These are phyloP conservation scores for Crithidia expoeki DNA, from an alignment of 208 protist genomes.

Conservation along the genomic window DNA sequence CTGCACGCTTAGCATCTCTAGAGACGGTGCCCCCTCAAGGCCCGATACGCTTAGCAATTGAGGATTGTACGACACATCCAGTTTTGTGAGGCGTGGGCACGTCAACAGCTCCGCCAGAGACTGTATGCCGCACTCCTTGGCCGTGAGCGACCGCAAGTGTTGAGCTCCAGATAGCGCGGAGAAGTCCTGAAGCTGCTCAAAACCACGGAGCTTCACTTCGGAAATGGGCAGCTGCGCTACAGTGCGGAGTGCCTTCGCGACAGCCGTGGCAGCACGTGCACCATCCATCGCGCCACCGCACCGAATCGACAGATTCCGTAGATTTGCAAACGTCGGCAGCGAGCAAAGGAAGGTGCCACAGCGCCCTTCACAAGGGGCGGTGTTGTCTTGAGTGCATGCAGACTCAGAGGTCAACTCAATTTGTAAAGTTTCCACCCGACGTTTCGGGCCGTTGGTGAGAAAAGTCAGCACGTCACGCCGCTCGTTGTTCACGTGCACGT, in stretches of 20 bases:
- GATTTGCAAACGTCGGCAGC: neutral
- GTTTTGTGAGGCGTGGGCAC: neutral
- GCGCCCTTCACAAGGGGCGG: neutral
- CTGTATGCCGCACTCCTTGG: neutral
- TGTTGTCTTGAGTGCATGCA: no score
- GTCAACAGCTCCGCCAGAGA: neutral
- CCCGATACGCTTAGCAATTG: neutral
- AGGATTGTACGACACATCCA: constrained; percentile 1
- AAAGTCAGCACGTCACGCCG: neutral
- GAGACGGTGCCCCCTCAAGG: neutral
- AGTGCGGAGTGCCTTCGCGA: neutral
- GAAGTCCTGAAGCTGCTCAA: neutral
- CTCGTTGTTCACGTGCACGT: neutral
- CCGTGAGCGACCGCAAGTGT: neutral
- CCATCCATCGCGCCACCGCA: neutral
- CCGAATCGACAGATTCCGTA: neutral
- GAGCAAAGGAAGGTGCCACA: neutral
- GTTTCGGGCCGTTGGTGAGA: neutral
- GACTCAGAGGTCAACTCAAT: no score
- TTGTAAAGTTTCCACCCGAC: neutral
- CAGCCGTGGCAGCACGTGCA: neutral
- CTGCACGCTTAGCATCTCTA: neutral
- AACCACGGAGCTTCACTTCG: neutral
- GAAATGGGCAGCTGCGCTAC: neutral
- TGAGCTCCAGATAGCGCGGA: neutral